Base-by-base conservation (phyloP, 2,329 filamentous ascomycete genomes). In the Fusarium sp. region DNA sequence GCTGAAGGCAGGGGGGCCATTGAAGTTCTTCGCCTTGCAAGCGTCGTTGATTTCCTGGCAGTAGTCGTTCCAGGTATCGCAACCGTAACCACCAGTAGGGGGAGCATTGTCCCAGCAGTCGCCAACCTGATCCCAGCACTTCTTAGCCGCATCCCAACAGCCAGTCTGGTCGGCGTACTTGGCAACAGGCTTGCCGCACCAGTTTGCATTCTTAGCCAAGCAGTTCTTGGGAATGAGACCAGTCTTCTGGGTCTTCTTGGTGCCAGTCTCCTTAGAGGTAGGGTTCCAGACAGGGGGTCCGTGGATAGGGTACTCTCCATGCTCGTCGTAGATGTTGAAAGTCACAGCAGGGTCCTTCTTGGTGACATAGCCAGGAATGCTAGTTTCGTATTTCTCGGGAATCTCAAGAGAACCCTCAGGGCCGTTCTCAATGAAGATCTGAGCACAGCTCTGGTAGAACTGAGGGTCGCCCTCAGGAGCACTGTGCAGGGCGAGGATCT, bases 381-480 rank as follows among this genome's bases (percentile, higher is more conserved):
- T 84, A 61, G 91, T 89, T 5, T 84, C 86, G 60, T 83, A 79
- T 55, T 79, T 78, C 2, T 78, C 67, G 0, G 88, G 86, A 9
- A 87, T 80, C 2, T 83, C 77, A 0, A 87, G 80, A 52, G 82
- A 78, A 9, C 82, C 85, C 2, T 79, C 77, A 48, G 84, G 84
- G 30, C 76, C 79, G 58, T 78, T 77, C 57, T 87, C 74, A 49
- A 94, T 78, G 75, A 87, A 91, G 68, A 94, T 83, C 79, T 94
- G 92, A 3, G 90, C 90, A 77, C 92, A 94, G 54, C 90, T 89
- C 54, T 87, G 82, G 77, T 92, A 94, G 80, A 92, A 92, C 78
- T 94, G 91, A n/a, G 92, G 88, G 61, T 91, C 85, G 11, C 80
- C 82, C 30, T 83, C 80, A 64, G 84, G 79, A 11, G 88, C 90